Base-by-base conservation (phyloP, 2,329 filamentous ascomycete species). In the Penicillium polonicum region DNA sequence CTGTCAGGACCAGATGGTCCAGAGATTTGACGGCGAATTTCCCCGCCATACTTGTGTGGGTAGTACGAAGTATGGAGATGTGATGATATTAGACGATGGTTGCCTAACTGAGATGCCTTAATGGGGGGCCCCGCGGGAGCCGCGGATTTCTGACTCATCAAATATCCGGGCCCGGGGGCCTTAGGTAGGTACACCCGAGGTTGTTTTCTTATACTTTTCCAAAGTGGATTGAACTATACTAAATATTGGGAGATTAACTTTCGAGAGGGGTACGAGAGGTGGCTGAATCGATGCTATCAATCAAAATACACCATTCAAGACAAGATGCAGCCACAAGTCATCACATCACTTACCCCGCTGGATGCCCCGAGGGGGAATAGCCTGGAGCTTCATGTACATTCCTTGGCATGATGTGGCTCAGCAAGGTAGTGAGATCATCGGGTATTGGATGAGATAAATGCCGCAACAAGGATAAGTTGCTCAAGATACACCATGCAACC, bases 1-100 rank as follows among this genome's bases (percentile, higher is more conserved):
- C 83, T 1, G 85, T 87, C 19, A 87, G 76, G 59, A 87, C 84
- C 9, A 87, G 71, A 63, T 87, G 85, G 69, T 87, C 84, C 15
- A 87, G 74, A 9, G 82, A 79, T 50, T 73, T 77, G 58, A 79
- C 74, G 12, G 60, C 43, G 21, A 69, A 65, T 51, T 55, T 67
- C 12, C 51, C 56, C 3, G 63, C 46, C 65, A 64, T 59, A 8
- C 41, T 29, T n/a, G 25, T 15, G 21, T n/a, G n/a, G n/a, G n/a
- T n/a, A n/a, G n/a, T 25, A 41, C 39, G 19, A 15, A 33, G 31
- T 33, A 15, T 33, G 31, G 31, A 48, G 45, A 48, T 17, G 44
- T 48, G 45, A 48, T 48, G 31, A 7, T 35, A 25, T 35, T 35
- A 31, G 10, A 12, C 5, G 23, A 4, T 5, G 27, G 43, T 46